These are phyloP conservation scores for Pestalotiopsis sp. DNA, from an alignment of 2,329 filamentous ascomycete species.

Conservation along the genomic window DNA sequence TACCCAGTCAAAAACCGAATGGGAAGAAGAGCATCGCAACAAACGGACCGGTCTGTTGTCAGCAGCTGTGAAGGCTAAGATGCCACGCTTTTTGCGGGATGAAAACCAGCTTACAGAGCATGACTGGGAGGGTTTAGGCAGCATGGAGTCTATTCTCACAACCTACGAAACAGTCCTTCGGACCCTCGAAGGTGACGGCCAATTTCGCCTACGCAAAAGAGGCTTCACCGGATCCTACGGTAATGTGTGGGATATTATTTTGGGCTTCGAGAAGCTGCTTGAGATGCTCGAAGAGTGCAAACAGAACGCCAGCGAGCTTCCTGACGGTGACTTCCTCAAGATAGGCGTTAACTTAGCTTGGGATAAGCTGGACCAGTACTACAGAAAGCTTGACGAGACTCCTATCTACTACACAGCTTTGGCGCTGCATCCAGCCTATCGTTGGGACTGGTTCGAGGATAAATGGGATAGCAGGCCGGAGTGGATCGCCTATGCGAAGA, in stretches of 20 bases:
- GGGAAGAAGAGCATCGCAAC: not conserved
- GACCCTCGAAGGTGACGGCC: slow-evolving; percentile 3
- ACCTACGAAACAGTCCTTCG: not conserved
- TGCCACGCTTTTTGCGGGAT: not conserved
- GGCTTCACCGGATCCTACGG: not conserved
- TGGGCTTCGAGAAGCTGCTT: not conserved
- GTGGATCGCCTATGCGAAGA: not conserved
- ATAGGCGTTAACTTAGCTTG: not conserved
- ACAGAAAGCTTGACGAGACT: not conserved
- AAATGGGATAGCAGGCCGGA: not conserved
- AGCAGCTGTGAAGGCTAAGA: not conserved
- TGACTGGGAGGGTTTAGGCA: not conserved
- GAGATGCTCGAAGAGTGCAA: not conserved
- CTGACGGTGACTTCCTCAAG: not conserved
- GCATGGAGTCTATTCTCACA: not conserved
- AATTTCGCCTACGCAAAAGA: not conserved
- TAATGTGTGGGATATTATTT: not conserved
- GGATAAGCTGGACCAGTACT: not conserved
- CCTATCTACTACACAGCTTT: not conserved
- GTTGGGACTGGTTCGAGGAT: not conserved
- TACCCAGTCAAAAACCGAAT: not conserved
- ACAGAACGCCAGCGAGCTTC: not conserved
- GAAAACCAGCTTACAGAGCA: not conserved
- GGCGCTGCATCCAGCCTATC: not conserved
- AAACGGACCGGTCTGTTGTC: not conserved